A percentile compares a stretch with the other conserved stretches of the same genome.
Evolutionary conservation across 345 rosid genomes (phyloP).

Genomic region (Camelina neglecta): DNA sequence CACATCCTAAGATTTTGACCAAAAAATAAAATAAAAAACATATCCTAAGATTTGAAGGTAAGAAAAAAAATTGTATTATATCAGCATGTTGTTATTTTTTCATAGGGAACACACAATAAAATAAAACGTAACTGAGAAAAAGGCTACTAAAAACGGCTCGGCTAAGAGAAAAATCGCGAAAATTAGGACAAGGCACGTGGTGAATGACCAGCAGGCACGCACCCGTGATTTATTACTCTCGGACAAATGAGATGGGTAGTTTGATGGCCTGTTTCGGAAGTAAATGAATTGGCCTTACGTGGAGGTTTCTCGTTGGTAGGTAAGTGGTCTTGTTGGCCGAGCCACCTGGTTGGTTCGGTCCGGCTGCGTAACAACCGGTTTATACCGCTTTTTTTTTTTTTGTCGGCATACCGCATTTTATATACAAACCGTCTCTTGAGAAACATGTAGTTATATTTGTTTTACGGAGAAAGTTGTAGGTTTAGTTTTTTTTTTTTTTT

Average conservation of each 20-base stretch:
- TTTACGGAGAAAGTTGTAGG: background rate
- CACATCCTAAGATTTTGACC: background rate
- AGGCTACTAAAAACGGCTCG: background rate
- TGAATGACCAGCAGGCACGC: constrained; percentile 25
- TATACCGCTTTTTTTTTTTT: too few species aligned
- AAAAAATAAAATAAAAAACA: too few species aligned
- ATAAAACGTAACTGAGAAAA: too few species aligned
- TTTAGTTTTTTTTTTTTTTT: too few species aligned
- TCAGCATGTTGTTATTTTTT: background rate
- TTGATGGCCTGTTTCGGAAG: background rate
- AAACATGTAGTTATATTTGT: background rate
- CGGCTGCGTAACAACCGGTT: background rate
- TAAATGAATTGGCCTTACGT: constrained; percentile 8
- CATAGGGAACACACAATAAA: background rate
- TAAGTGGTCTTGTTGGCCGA: background rate
- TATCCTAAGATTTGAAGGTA: background rate
- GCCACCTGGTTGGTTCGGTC: constrained; percentile 3
- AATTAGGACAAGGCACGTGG: constrained; percentile 2
- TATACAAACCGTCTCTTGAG: too few species aligned
- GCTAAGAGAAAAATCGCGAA: constrained; percentile 20
- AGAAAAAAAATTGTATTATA: background rate
- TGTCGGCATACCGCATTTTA: too few species aligned
- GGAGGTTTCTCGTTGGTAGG: constrained; percentile 23
- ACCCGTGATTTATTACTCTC: background rate
- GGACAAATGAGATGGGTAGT: constrained; percentile 3